These are phyloP conservation scores for Amoebophrya sp. DNA, from an alignment of 169 alveolate species.

Conservation along the genomic window DNA sequence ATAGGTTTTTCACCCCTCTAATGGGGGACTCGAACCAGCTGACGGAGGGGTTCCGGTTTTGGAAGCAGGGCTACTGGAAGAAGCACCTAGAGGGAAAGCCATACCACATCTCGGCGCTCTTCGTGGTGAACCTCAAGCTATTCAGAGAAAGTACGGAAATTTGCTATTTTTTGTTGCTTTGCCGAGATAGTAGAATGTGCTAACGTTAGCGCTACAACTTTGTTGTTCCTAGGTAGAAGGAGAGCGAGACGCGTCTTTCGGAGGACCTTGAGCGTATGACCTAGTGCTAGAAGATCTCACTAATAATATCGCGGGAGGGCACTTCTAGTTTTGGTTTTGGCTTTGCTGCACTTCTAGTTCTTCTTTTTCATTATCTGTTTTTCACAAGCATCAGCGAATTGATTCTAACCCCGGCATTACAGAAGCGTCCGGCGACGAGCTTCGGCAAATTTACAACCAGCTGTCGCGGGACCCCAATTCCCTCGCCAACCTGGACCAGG, in stretches of 20 bases:
- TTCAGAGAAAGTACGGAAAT: conserved; percentile 24
- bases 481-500: conserved; percentile 51
- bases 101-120: conserved; percentile 49
- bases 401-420: no score
- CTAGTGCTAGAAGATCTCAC: no score
- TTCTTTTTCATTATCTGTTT: no score
- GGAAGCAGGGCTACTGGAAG: conserved; percentile 54
- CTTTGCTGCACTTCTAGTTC: no score
- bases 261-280: no score
- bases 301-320: no score
- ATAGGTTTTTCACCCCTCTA: no score
- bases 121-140: conserved; percentile 38
- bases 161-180: not conserved
- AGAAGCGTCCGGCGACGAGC: no score
- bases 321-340: not conserved
- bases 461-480: conserved; percentile 41
- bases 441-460: conserved; percentile 24
- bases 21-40: conserved; percentile 34
- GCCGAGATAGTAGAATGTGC: not conserved
- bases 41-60: conserved; percentile 49
- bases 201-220: no score
- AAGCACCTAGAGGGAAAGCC: conserved; percentile 31
- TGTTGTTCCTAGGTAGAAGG: no score
- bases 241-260: no score
- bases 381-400: no score